Evolutionary conservation across 352 stramenopile genomes (phyloP).

Genomic region (Aphanomyces euteiches): DNA sequence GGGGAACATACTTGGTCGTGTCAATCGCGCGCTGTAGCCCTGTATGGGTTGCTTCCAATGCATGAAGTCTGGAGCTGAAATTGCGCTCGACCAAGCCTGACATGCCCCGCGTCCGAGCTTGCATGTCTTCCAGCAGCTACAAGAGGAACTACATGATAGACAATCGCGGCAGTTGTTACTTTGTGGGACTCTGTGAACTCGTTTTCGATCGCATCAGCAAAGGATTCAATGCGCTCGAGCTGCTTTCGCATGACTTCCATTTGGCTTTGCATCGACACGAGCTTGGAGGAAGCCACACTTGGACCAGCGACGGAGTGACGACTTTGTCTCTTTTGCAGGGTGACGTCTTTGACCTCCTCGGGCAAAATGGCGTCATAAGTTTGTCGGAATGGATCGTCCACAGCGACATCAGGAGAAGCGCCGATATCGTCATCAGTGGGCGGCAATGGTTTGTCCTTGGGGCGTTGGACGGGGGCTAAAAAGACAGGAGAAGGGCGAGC

Average conservation of each 20-base stretch:
- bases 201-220: slow-evolving; percentile 23
- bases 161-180: background rate
- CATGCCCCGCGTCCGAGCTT: slow-evolving; percentile 8
- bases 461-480: background rate
- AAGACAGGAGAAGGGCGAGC: background rate
- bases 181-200: slow-evolving; percentile 25
- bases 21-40: background rate
- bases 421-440: background rate
- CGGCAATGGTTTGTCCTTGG: background rate
- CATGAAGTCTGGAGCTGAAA: slow-evolving; percentile 2
- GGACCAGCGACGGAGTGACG: background rate
- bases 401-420: background rate
- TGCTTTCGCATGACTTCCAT: slow-evolving; percentile 15
- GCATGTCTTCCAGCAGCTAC: slow-evolving; percentile 23
- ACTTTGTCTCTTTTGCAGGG: background rate
- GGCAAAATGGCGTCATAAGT: background rate
- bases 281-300: background rate
- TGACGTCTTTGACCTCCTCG: background rate
- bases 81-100: background rate
- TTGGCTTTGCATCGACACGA: slow-evolving; percentile 20
- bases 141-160: background rate
- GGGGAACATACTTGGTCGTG: background rate
- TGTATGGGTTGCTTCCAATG: background rate
- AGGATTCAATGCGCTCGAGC: slow-evolving; percentile 20
- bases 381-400: background rate